Percentiles rank a stretch among this genome's conserved stretches.
phyloP scores from a whole-genome alignment of 169 alveolate genomes.

The Cryptosporidium xiaoi region DNA sequence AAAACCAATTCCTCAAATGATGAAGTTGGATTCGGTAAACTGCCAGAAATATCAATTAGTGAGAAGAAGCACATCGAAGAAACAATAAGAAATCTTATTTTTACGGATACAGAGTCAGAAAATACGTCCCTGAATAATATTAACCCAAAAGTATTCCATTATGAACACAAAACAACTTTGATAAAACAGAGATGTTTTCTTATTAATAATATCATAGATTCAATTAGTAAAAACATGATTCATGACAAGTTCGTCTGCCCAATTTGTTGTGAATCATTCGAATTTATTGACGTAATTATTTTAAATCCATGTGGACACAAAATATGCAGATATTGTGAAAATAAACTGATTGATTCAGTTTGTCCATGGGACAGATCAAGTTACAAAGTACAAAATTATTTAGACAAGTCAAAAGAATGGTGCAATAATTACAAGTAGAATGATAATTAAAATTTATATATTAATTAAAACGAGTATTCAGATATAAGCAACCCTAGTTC shows the following conservation, averaged over 20 bases:
- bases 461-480: too few species aligned
- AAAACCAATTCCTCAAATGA: background rate
- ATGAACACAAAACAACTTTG: slow-evolving; percentile 14
- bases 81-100: slow-evolving; percentile 25
- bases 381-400: background rate
- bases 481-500: too few species aligned
- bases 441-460: background rate
- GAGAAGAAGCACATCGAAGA: slow-evolving; percentile 34
- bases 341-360: slow-evolving; percentile 32
- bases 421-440: background rate
- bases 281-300: background rate
- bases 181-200: slow-evolving; percentile 20
- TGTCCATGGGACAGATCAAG: slow-evolving; percentile 72
- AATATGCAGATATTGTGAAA: slow-evolving; percentile 50
- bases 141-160: background rate
- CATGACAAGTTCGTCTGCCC: slow-evolving; percentile 24
- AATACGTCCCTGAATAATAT: background rate
- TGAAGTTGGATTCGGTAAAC: too few species aligned
- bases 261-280: slow-evolving; percentile 32
- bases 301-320: slow-evolving; percentile 57
- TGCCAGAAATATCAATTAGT: background rate
- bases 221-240: background rate
- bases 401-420: background rate
- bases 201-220: slow-evolving; percentile 1
- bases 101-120: background rate